Evolutionary conservation across 1,139 yeast genomes (phyloP).

Genomic region (Blastobotrys ciferrii): DNA sequence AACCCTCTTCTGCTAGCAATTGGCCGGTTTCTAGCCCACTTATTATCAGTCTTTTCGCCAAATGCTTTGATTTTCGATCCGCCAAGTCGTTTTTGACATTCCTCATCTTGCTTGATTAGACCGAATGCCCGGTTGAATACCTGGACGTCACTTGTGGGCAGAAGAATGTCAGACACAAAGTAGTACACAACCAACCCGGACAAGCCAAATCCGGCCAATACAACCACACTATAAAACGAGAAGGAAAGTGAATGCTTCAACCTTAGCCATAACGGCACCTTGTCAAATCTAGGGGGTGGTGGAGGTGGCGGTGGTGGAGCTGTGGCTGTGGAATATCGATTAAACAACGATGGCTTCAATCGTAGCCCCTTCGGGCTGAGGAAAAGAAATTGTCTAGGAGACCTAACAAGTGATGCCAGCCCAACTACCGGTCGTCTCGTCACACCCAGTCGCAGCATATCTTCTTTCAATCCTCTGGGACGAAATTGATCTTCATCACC

Average conservation of each 20-base stretch:
- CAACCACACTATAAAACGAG: slow-evolving; percentile 50
- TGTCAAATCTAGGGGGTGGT: neutral
- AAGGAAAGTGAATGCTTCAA: slow-evolving; percentile 39
- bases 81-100: slow-evolving; percentile 57
- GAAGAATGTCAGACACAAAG: slow-evolving; percentile 70
- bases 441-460: no score
- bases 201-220: slow-evolving; percentile 54
- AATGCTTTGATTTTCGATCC: slow-evolving; percentile 72
- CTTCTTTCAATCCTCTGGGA: no score
- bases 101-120: slow-evolving; percentile 64
- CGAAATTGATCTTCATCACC: no score
- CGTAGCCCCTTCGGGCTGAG: no score
- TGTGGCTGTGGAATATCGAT: neutral
- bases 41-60: slow-evolving; percentile 66
- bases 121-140: slow-evolving; percentile 84
- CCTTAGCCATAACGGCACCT: slow-evolving; percentile 17
- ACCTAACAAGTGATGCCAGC: no score
- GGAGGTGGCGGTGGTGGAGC: neutral
- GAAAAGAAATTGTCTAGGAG: no score
- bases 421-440: no score
- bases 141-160: slow-evolving; percentile 90
- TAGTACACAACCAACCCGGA: slow-evolving; percentile 71
- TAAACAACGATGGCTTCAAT: no score
- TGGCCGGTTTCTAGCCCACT: slow-evolving; percentile 89
- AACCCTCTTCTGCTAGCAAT: slow-evolving; percentile 49